Percentiles rank a stretch among this genome's conserved stretches.
Conservation (phyloP, 2,329 filamentous ascomycete genomes). For the Aspergillus neoniger region DNA sequence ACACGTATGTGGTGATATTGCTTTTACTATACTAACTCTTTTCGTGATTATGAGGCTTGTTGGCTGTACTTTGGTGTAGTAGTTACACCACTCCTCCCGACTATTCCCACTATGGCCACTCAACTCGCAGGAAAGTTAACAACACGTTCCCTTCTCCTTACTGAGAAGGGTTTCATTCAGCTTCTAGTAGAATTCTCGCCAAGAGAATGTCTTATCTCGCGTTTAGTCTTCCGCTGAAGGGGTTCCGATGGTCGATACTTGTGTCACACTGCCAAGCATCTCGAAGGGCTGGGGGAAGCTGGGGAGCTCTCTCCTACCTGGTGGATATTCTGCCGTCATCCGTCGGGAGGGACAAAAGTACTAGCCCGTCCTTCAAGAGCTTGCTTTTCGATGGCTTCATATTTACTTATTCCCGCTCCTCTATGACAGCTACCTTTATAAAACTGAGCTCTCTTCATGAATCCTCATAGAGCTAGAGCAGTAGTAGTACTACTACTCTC, state of each 20-base stretch:
- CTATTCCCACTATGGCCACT: neutral
- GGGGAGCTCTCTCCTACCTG: neutral
- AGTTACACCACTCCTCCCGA: neutral
- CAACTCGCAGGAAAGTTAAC: neutral
- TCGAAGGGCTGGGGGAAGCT: neutral
- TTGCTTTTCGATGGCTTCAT: no score
- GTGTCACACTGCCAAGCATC: conserved; percentile 5
- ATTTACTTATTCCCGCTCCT: no score
- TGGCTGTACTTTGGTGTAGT: neutral
- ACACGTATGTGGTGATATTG: no score
- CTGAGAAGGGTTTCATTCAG: neutral
- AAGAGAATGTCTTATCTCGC: conserved; percentile 1
- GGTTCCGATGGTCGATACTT: neutral
- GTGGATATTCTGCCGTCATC: neutral
- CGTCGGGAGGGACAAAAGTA: neutral
- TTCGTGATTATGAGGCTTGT: no score
- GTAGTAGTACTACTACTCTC: no score
- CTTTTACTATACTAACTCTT: no score
- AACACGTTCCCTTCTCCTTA: conserved; percentile 2
- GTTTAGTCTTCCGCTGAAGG: neutral
- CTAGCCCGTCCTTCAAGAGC: neutral
- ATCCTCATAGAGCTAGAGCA: no score
- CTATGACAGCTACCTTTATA: no score
- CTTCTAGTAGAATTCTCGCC: neutral
- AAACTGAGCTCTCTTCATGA: no score